A percentile compares a stretch with the other conserved stretches of the same genome.
phyloP scores from a whole-genome alignment of 306 rosid species.

The Quillaja saponaria region DNA sequence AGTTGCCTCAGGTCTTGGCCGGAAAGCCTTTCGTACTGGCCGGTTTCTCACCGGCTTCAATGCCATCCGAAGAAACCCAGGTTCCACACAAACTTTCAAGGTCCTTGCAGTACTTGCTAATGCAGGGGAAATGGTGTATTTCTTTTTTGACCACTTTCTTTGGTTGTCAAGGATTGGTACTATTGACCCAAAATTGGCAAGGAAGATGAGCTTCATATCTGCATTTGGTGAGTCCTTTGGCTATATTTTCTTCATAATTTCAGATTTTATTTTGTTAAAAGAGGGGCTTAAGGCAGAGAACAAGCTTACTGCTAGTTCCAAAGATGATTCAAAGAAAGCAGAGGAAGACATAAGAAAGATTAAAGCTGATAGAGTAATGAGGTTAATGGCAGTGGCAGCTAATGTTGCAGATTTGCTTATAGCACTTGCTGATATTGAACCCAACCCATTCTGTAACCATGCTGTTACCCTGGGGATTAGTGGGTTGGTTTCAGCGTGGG shows the following conservation, averaged over 20 bases:
- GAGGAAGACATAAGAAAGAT: constrained; percentile 48
- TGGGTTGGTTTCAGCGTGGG: constrained; percentile 99
- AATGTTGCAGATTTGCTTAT: constrained; percentile 89
- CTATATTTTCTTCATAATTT: constrained; percentile 70
- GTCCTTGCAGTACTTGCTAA: constrained; percentile 65
- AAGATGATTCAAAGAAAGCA: constrained; percentile 34
- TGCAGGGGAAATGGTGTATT: constrained; percentile 90
- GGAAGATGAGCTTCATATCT: constrained; percentile 68
- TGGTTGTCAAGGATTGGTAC: constrained; percentile 90
- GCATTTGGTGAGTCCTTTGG: constrained; percentile 95
- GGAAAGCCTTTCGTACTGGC: constrained; percentile 89
- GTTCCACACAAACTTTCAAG: constrained; percentile 44
- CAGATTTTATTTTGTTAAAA: constrained; percentile 60
- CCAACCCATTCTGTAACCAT: constrained; percentile 85
- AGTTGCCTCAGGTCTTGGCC: constrained; percentile 75
- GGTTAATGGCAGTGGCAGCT: constrained; percentile 86
- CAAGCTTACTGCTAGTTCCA: constrained; percentile 25
- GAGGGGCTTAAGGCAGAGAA: constrained; percentile 66
- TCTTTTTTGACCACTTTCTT: constrained; percentile 90
- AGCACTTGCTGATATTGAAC: constrained; percentile 83
- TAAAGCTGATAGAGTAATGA: constrained; percentile 79
- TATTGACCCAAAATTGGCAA: constrained; percentile 55
- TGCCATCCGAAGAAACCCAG: constrained; percentile 65
- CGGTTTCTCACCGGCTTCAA: constrained; percentile 86
- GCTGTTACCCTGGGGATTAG: constrained; percentile 81